Conservation (phyloP, 129 eudicot genomes). For the carrot (Daucus carota) region DNA sequence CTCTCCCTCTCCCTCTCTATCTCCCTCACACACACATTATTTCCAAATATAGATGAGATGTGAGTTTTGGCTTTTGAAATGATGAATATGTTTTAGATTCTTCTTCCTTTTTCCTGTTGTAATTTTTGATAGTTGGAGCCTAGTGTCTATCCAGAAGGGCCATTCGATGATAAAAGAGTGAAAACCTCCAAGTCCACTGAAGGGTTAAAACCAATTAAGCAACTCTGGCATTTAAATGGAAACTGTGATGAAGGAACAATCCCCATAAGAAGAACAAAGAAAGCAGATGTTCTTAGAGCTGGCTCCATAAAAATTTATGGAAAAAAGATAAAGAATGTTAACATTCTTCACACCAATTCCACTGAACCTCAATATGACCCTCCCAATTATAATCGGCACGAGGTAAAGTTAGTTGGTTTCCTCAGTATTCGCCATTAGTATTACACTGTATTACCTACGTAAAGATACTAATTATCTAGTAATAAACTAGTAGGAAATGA, state of each 20-base stretch:
- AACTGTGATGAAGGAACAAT: conserved; percentile 57
- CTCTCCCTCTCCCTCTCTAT: not conserved
- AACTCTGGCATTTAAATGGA: conserved; percentile 64
- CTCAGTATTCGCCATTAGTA: not conserved
- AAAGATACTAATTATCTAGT: not conserved
- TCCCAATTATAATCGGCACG: conserved; percentile 24
- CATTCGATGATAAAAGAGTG: conserved; percentile 34
- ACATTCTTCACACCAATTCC: conserved; percentile 37
- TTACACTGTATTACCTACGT: too few relatives aligned
- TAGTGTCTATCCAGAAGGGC: conserved; percentile 59
- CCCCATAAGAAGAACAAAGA: conserved; percentile 65
- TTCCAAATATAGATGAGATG: too few relatives aligned
- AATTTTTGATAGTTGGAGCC: conserved; percentile 46
- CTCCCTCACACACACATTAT: too few relatives aligned
- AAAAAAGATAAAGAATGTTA: conserved; percentile 38
- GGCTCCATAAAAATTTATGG: conserved; percentile 56
- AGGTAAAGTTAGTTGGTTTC: not conserved
- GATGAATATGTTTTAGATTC: too few relatives aligned
- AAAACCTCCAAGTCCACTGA: conserved; percentile 14
- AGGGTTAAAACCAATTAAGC: conserved; percentile 30
- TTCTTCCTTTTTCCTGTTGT: not conserved
- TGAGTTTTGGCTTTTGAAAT: too few relatives aligned
- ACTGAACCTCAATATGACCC: conserved; percentile 39
- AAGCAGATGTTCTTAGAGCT: conserved; percentile 62
- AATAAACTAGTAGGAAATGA: not conserved